phyloP scores from a whole-genome alignment of 1,284 basidiomycete species.

The Caloboletus firmus region DNA sequence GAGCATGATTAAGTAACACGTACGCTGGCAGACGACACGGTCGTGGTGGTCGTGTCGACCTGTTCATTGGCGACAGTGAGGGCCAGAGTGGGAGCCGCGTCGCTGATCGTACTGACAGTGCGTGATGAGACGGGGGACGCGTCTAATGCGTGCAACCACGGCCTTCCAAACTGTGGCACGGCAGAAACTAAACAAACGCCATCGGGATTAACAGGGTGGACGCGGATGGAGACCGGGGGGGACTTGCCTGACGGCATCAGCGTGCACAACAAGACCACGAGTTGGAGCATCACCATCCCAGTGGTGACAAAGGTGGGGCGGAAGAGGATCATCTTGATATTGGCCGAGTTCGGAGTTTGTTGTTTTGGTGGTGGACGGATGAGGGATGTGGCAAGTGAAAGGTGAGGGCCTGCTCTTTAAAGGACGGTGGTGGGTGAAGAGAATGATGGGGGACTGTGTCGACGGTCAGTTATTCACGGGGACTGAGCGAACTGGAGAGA shows the following conservation, averaged over 20 bases:
- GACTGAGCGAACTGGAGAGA: neutral
- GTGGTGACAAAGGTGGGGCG: neutral
- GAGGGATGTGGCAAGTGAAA: neutral
- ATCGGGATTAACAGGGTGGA: neutral
- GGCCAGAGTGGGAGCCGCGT: neutral
- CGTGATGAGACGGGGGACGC: neutral
- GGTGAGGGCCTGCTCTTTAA: slow-evolving; percentile 7
- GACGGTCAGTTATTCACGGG: no score
- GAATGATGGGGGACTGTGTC: neutral
- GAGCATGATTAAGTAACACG: neutral
- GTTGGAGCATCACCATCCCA: neutral
- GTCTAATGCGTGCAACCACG: neutral
- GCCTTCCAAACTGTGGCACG: neutral
- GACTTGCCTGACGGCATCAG: neutral
- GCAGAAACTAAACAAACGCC: neutral
- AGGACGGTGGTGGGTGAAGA: neutral
- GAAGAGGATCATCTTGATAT: neutral
- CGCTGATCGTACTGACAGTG: neutral
- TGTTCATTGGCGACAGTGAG: neutral
- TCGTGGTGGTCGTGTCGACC: neutral
- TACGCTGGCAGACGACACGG: neutral
- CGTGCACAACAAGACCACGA: neutral
- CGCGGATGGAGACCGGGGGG: neutral
- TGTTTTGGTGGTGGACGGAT: neutral
- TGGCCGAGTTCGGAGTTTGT: neutral